Evolutionary conservation across 306 rosid genomes (phyloP), one percentile per base, ranked within the genome.

Genomic region (Oxytropis ochrocephala): DNA sequence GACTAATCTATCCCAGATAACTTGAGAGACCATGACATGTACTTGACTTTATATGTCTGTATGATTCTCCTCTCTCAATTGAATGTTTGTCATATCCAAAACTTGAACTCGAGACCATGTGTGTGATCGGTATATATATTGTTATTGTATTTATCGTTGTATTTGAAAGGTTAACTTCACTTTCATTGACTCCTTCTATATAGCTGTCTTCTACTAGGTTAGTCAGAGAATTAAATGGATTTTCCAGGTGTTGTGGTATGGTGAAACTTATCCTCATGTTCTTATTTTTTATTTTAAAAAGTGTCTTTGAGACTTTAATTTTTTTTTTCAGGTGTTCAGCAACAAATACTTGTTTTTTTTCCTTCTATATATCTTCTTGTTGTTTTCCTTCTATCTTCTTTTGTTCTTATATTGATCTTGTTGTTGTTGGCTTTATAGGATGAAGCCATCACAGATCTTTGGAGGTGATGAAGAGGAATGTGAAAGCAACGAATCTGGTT

Each of bases 401-500:
- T 19, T 65, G 0, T 11, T 29, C 9, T 54, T 46, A 56, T 32
- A 27, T 56, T 52, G 36, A 56, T 21, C 17, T 69, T 41, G 10
- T 77, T 39, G 43, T 30, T 65, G 19, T 74, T 55, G 11, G 29
- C 13, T 7, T 30, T 38, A 38, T 50, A 64, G 70, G 70, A 93
- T 94, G 97, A 94, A 94, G 38, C 75, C 88, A 72, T 75, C 85
- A 67, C 67, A 90, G 68, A 62, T 54, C 43, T 39, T 68, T 21
- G 96, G 87, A 79, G 85, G 48, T 42, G 82, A 64, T 47, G 98
- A 94, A 51, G 98, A 94, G 65, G 99, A 94, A 78, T 91, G 95
- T 69, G 85, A 87, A 54, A 94, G 99, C 84, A 88, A 91, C 78
- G 99, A 94, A 71, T 94, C 99, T 39, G 99, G 99, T 42, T 94